These are phyloP conservation scores for Fraxinus americana DNA, from an alignment of 257 asterid species.

Conservation along the genomic window DNA sequence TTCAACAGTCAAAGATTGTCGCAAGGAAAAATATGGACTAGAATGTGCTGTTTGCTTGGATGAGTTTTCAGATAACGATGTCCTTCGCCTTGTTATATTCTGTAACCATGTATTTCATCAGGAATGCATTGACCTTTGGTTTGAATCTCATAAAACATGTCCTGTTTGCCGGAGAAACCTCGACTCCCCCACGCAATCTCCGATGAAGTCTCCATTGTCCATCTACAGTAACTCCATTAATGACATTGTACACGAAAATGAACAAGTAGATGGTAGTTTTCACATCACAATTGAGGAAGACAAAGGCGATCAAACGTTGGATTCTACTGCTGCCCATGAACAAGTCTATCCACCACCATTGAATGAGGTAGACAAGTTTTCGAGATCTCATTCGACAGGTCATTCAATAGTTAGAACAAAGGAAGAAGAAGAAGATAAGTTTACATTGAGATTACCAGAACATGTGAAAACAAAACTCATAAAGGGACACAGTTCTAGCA, in stretches of 20 bases:
- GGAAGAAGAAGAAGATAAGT: slow-evolving; percentile 48
- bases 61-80: slow-evolving; percentile 58
- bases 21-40: slow-evolving; percentile 65
- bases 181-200: slow-evolving; percentile 37
- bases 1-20: slow-evolving; percentile 63
- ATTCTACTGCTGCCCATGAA: neutral
- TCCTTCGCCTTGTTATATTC: slow-evolving; percentile 62
- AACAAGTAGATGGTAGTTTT: slow-evolving; percentile 30
- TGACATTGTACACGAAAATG: slow-evolving; percentile 24
- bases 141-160: slow-evolving; percentile 77
- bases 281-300: slow-evolving; percentile 46
- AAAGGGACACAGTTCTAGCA: slow-evolving; percentile 52
- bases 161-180: slow-evolving; percentile 80
- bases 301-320: slow-evolving; percentile 13
- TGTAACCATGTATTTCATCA: slow-evolving; percentile 89
- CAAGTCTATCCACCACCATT: slow-evolving; percentile 1
- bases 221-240: neutral
- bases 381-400: slow-evolving; percentile 80
- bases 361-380: slow-evolving; percentile 33
- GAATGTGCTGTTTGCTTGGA: slow-evolving; percentile 90
- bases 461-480: slow-evolving; percentile 55
- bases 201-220: slow-evolving; percentile 31
- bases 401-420: slow-evolving; percentile 54
- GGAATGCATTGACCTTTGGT: slow-evolving; percentile 92
- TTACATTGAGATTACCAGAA: slow-evolving; percentile 67